A percentile compares a stretch with the other conserved stretches of the same genome.
Conservation (phyloP, 495 filamentous ascomycete genomes). For the Gamarada debralockiae region DNA sequence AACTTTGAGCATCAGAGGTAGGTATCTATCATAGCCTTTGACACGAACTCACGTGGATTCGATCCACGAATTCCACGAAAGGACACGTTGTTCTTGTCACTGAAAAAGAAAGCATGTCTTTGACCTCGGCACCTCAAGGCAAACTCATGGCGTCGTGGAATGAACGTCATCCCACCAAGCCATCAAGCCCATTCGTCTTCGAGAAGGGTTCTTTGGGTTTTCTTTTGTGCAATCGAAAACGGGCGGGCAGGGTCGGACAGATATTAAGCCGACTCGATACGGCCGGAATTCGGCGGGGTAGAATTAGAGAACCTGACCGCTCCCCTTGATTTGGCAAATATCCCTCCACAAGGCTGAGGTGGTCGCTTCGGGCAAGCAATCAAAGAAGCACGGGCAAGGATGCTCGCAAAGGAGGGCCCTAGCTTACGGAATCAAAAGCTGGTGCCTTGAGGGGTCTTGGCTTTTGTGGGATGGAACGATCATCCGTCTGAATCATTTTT, state of each 20-base stretch:
- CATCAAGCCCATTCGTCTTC: too few relatives aligned
- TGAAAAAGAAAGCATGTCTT: too few relatives aligned
- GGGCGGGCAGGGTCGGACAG: not conserved
- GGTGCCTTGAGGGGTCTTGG: not conserved
- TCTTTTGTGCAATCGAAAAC: not conserved
- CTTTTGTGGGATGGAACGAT: not conserved
- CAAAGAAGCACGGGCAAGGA: not conserved
- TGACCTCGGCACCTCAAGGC: too few relatives aligned
- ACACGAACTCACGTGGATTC: too few relatives aligned
- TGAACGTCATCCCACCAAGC: conserved; percentile 4
- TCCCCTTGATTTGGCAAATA: conserved; percentile 6
- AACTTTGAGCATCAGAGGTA: too few relatives aligned
- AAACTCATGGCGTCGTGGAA: conserved; percentile 2
- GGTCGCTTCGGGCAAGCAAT: too few relatives aligned
- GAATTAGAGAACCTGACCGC: not conserved
- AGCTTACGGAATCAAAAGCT: conserved; percentile 23
- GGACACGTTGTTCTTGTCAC: too few relatives aligned
- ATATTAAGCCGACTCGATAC: conserved; percentile 10
- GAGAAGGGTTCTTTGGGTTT: too few relatives aligned
- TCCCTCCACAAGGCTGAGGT: not conserved
- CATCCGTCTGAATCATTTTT: too few relatives aligned
- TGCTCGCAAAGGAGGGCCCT: not conserved
- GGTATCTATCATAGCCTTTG: too few relatives aligned
- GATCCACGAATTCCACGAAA: too few relatives aligned
- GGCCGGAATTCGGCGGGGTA: not conserved